These are phyloP conservation scores for Begonia fuchsioides DNA, from an alignment of 306 rosid species.

Conservation along the genomic window DNA sequence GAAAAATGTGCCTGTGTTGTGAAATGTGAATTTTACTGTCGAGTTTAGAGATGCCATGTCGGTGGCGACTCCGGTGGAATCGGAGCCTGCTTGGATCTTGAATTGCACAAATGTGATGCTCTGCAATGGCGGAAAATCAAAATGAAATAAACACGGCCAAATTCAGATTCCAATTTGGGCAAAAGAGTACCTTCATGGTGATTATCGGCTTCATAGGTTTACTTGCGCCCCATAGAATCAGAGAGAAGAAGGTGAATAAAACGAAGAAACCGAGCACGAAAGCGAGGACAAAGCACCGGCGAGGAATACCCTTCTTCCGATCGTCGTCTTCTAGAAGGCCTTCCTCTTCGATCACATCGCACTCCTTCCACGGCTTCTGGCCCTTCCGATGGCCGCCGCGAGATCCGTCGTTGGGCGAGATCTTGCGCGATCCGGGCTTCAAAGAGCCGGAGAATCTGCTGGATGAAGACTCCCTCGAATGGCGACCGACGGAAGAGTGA, in stretches of 20 bases:
- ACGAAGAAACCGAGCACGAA: conserved; percentile 60
- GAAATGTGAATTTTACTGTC: conserved; percentile 51
- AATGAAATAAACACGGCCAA: not conserved
- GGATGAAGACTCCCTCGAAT: conserved; percentile 75
- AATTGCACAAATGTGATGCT: conserved; percentile 62
- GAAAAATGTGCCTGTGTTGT: conserved; percentile 73
- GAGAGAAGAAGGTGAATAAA: conserved; percentile 62
- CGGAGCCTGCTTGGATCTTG: conserved; percentile 81
- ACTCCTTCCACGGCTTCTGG: conserved; percentile 60
- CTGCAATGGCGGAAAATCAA: conserved; percentile 14
- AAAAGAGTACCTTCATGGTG: conserved; percentile 38
- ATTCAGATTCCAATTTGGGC: not conserved
- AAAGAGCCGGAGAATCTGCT: conserved; percentile 76
- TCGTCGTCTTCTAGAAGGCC: conserved; percentile 66
- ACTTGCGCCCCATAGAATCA: conserved; percentile 85
- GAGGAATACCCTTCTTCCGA: conserved; percentile 25
- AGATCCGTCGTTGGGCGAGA: conserved; percentile 38
- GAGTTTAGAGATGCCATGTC: conserved; percentile 67
- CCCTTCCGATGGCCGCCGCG: conserved; percentile 21
- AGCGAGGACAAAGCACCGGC: conserved; percentile 65
- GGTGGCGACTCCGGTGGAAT: conserved; percentile 74
- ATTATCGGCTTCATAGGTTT: conserved; percentile 82
- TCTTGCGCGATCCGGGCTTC: conserved; percentile 69
- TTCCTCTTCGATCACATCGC: conserved; percentile 81
- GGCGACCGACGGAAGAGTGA: conserved; percentile 66